Conservation (phyloP, 225 moss, liverwort and hornwort genomes). For the Neckera pumila region DNA sequence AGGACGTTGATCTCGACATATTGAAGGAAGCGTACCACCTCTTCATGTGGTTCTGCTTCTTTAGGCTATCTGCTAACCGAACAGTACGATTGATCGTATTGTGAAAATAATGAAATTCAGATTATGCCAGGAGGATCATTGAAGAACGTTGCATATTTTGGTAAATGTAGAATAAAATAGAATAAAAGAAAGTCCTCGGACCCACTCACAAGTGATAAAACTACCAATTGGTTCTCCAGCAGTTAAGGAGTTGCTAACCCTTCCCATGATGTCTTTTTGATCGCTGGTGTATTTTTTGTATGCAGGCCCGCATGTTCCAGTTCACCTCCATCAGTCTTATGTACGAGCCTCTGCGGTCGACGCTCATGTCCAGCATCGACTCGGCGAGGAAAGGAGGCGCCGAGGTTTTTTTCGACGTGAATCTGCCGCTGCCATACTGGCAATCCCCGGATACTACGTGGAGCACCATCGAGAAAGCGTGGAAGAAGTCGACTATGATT, state of each 20-base stretch:
- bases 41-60: neutral
- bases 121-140: neutral
- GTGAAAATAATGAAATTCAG: neutral
- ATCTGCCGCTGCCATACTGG: slow-evolving; percentile 79
- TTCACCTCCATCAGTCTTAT: slow-evolving; percentile 93
- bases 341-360: slow-evolving; percentile 56
- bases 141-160: neutral
- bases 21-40: slow-evolving; percentile 45
- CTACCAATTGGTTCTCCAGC: neutral
- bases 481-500: slow-evolving; percentile 75
- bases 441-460: slow-evolving; percentile 40
- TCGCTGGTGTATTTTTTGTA: neutral
- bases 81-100: neutral
- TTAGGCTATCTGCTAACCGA: neutral
- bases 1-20: slow-evolving; percentile 61
- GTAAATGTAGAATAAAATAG: neutral
- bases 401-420: slow-evolving; percentile 73
- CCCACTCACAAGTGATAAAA: neutral
- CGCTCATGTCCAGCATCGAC: slow-evolving; percentile 53
- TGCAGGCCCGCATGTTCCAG: slow-evolving; percentile 69
- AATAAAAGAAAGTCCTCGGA: neutral
- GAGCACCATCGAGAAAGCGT: slow-evolving; percentile 42
- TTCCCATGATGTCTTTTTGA: neutral
- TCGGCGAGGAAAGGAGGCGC: slow-evolving; percentile 45
- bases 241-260: neutral